phyloP scores from a whole-genome alignment of 306 rosid genomes.

The Prunus armeniaca region DNA sequence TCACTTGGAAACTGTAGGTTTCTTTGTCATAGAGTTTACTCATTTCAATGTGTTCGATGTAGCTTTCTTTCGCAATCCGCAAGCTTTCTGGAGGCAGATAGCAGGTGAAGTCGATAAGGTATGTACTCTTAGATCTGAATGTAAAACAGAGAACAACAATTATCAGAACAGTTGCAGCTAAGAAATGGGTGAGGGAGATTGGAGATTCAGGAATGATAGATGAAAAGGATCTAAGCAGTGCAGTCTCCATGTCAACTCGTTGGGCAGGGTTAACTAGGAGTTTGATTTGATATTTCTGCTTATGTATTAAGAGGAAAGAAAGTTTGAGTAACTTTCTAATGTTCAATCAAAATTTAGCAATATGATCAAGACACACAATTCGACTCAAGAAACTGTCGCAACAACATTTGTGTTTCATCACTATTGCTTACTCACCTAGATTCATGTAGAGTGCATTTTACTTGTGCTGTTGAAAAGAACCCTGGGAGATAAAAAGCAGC shows the following conservation, averaged over 20 bases:
- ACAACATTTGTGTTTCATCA: no score
- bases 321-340: background rate
- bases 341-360: no score
- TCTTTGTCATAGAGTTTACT: conserved; percentile 13
- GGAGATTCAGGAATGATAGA: conserved; percentile 8
- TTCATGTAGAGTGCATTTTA: no score
- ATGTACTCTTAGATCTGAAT: conserved; percentile 31
- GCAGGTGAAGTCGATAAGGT: conserved; percentile 62
- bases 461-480: no score
- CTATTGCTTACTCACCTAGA: no score
- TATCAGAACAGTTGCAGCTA: conserved; percentile 31
- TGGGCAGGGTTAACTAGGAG: background rate
- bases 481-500: no score
- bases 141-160: conserved; percentile 23
- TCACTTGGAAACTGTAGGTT: conserved; percentile 33
- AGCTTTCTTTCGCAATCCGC: conserved; percentile 28
- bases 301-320: conserved; percentile 1
- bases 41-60: conserved; percentile 37
- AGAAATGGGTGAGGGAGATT: conserved; percentile 29
- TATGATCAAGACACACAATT: no score
- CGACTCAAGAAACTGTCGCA: no score
- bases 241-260: conserved; percentile 35
- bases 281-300: conserved; percentile 17
- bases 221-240: background rate
- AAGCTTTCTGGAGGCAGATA: conserved; percentile 50